These are phyloP conservation scores for Candida boleticola DNA, from an alignment of 805 yeast genomes.

Conservation along the genomic window DNA sequence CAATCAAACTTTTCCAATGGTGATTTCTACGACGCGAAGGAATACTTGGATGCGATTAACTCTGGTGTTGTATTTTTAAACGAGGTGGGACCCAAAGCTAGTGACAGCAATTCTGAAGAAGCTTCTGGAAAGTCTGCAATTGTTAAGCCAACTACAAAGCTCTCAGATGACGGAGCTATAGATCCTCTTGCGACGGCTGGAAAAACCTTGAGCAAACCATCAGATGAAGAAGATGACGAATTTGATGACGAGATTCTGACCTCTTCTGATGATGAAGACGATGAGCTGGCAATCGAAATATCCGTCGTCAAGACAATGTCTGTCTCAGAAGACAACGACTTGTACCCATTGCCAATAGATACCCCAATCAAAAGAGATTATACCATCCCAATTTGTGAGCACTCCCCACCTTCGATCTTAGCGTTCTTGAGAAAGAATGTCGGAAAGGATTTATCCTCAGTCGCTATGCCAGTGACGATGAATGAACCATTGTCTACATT, in stretches of 20 bases:
- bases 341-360: conserved; percentile 67
- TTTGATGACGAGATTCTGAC: conserved; percentile 17
- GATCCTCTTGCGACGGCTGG: neutral
- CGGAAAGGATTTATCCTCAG: conserved; percentile 81
- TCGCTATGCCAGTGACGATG: conserved; percentile 91
- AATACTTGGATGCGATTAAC: conserved; percentile 46
- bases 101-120: conserved; percentile 5
- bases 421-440: conserved; percentile 83
- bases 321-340: conserved; percentile 23
- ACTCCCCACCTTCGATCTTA: conserved; percentile 79
- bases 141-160: conserved; percentile 12
- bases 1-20: conserved; percentile 28
- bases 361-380: conserved; percentile 48
- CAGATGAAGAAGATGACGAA: conserved; percentile 17
- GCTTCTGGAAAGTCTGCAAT: conserved; percentile 3
- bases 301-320: conserved; percentile 2
- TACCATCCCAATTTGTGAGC: conserved; percentile 55
- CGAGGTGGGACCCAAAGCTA: conserved; percentile 4
- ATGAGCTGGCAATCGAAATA: conserved; percentile 2
- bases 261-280: conserved; percentile 12
- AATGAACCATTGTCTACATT: conserved; percentile 88
- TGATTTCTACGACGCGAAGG: conserved; percentile 62
- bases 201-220: conserved; percentile 4
- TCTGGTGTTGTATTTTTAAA: conserved; percentile 56
- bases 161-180: conserved; percentile 12